Percentiles rank a stretch among this genome's conserved stretches.
Conservation (phyloP, 768 basidiomycete genomes). For the Neoboletus magnificus region DNA sequence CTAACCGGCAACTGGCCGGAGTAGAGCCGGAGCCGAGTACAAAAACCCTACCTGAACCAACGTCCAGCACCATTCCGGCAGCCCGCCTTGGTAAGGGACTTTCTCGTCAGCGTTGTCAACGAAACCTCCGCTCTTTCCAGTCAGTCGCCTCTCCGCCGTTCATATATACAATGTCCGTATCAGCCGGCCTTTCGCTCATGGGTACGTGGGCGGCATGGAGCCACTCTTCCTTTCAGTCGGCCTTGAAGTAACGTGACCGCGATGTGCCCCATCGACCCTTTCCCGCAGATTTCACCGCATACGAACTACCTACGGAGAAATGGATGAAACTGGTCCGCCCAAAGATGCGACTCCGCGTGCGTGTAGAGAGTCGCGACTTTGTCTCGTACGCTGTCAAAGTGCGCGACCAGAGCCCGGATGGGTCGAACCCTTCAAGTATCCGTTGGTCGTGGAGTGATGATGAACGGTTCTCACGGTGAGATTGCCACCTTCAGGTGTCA, state of each 20-base stretch:
- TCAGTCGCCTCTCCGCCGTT: neutral
- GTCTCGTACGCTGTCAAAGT: constrained; percentile 16
- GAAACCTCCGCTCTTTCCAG: neutral
- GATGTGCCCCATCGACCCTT: neutral
- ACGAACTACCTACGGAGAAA: constrained; percentile 19
- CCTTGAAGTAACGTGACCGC: neutral
- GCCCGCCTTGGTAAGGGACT: neutral
- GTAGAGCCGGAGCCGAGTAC: constrained; percentile 15
- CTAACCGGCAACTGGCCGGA: no score
- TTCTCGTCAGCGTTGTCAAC: neutral
- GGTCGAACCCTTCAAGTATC: neutral
- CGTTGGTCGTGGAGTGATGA: constrained; percentile 17
- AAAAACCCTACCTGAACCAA: constrained; percentile 2
- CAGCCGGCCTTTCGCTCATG: constrained; percentile 12
- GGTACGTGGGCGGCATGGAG: constrained; percentile 10
- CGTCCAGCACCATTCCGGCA: neutral
- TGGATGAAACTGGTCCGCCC: constrained; percentile 20
- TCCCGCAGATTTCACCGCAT: constrained; percentile 24
- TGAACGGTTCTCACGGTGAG: constrained; percentile 15
- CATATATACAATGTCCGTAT: constrained; percentile 4
- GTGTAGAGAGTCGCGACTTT: constrained; percentile 1
- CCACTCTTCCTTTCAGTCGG: neutral
- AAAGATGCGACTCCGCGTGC: constrained; percentile 23
- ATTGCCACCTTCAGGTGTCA: neutral
- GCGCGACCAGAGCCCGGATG: neutral